Percentiles rank a stretch among this genome's conserved stretches.
Conservation (phyloP, 1,139 yeast genomes). For the Suhomyces yuchorum region DNA sequence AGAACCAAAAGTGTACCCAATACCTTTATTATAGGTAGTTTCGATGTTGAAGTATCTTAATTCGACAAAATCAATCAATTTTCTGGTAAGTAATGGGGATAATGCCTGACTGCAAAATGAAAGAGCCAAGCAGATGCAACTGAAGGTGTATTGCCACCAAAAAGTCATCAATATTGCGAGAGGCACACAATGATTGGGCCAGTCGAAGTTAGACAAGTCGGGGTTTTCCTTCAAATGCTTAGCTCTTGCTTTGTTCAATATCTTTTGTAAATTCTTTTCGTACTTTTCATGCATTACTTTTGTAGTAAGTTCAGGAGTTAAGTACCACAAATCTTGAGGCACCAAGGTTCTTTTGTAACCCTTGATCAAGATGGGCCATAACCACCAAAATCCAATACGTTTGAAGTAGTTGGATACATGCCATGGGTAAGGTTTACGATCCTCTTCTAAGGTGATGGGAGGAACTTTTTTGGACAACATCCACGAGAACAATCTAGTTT, state of each 20-base stretch:
- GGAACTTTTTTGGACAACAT: slow-evolving; percentile 39
- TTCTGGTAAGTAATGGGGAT: slow-evolving; percentile 45
- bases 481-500: slow-evolving; percentile 26
- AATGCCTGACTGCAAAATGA: slow-evolving; percentile 43
- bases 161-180: slow-evolving; percentile 43
- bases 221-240: slow-evolving; percentile 28
- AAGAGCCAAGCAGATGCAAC: slow-evolving; percentile 38
- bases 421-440: slow-evolving; percentile 44
- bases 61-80: slow-evolving; percentile 45
- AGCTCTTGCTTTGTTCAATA: slow-evolving; percentile 26
- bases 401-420: slow-evolving; percentile 26
- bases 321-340: slow-evolving; percentile 43
- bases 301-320: slow-evolving; percentile 43
- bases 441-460: slow-evolving; percentile 38
- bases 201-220: slow-evolving; percentile 30
- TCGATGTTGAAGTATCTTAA: slow-evolving; percentile 39
- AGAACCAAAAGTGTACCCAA: slow-evolving; percentile 46
- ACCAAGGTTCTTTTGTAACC: slow-evolving; percentile 48
- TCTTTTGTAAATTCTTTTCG: slow-evolving; percentile 27
- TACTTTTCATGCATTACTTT: slow-evolving; percentile 39
- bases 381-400: slow-evolving; percentile 43
- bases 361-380: slow-evolving; percentile 41
- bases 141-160: slow-evolving; percentile 37
- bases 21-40: slow-evolving; percentile 37
- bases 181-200: slow-evolving; percentile 43